phyloP scores from a whole-genome alignment of 2,329 filamentous ascomycete genomes.

The Ascomycota sp. region DNA sequence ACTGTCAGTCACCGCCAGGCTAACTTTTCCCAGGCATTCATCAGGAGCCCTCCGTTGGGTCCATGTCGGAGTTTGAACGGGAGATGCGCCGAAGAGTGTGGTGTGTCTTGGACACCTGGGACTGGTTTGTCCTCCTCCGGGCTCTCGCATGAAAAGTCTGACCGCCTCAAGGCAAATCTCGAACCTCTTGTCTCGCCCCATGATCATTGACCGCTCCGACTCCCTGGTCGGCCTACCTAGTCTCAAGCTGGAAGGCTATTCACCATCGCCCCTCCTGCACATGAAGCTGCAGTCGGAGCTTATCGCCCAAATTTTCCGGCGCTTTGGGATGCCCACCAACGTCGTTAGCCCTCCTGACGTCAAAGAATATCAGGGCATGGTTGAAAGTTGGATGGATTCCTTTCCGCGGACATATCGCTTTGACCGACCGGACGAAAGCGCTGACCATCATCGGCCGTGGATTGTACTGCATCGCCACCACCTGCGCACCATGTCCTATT shows the following conservation, averaged over 20 bases:
- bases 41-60: slow-evolving; percentile 9
- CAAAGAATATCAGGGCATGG: slow-evolving; percentile 10
- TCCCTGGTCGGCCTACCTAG: slow-evolving; percentile 12
- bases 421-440: slow-evolving; percentile 16
- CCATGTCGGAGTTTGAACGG: slow-evolving; percentile 12
- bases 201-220: slow-evolving; percentile 14
- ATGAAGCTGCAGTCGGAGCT: slow-evolving; percentile 16
- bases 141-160: neutral
- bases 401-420: slow-evolving; percentile 20
- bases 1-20: accelerated
- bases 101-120: slow-evolving; percentile 16
- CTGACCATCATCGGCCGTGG: slow-evolving; percentile 19
- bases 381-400: slow-evolving; percentile 19
- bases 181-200: slow-evolving; percentile 11
- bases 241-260: slow-evolving; percentile 11
- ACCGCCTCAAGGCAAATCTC: slow-evolving; percentile 13
- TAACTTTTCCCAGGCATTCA: slow-evolving; percentile 8
- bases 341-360: slow-evolving; percentile 10
- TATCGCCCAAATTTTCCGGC: slow-evolving; percentile 9
- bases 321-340: slow-evolving; percentile 11
- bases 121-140: slow-evolving; percentile 10
- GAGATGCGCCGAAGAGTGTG: slow-evolving; percentile 16
- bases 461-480: slow-evolving; percentile 23
- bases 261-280: slow-evolving; percentile 12
- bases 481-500: slow-evolving; percentile 20